Conservation (phyloP, 176 grass and related monocot genomes). For the Miscanthus lutarioriparius region DNA sequence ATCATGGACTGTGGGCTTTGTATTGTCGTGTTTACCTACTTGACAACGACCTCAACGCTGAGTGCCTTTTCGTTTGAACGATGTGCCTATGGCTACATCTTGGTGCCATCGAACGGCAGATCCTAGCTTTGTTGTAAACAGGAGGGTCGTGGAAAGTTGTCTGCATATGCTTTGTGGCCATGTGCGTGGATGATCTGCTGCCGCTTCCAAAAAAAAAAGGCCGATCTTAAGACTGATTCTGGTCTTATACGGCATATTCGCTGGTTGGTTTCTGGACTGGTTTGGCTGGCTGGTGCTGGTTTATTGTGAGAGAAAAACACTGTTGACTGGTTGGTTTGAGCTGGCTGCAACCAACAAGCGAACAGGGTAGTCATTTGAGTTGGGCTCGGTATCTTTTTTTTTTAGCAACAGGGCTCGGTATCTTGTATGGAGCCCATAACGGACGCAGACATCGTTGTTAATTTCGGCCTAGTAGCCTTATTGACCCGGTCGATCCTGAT, state of each 20-base stretch:
- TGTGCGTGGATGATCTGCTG: not conserved
- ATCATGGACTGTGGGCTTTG: not conserved
- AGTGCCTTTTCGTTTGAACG: not conserved
- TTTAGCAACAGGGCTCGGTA: not conserved
- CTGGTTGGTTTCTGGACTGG: too few relatives aligned
- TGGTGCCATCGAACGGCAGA: not conserved
- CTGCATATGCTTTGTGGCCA: not conserved
- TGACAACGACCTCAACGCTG: not conserved
- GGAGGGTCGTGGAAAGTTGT: not conserved
- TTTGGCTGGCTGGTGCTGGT: too few relatives aligned
- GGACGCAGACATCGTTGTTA: too few relatives aligned
- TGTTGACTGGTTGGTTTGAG: too few relatives aligned
- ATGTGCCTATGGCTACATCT: not conserved
- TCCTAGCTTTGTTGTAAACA: not conserved
- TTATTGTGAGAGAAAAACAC: too few relatives aligned
- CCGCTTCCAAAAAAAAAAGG: not conserved
- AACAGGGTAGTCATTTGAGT: not conserved
- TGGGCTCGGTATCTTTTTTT: not conserved
- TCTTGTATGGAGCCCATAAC: not conserved
- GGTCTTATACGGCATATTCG: too few relatives aligned
- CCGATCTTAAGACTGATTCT: not conserved
- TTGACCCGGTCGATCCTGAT: not conserved
- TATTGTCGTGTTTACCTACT: slow-evolving; percentile 15
- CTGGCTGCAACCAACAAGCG: too few relatives aligned
- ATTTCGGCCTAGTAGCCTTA: not conserved